Evolutionary conservation across 169 alveolate species (phyloP).

Genomic region (Plasmodium vinckei): DNA sequence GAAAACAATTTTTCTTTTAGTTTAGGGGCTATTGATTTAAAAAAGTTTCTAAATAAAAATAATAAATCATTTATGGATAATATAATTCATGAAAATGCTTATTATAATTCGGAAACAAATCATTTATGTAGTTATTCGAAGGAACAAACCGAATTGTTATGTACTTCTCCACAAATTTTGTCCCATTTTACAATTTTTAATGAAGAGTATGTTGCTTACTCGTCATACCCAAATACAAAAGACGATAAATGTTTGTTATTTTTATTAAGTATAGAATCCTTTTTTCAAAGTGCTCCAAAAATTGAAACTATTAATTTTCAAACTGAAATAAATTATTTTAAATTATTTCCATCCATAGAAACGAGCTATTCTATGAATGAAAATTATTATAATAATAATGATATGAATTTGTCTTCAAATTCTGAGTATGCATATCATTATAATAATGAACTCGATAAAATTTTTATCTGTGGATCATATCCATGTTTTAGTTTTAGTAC

Average conservation of each 20-base stretch:
- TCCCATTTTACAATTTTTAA: constrained; percentile 74
- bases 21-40: constrained; percentile 69
- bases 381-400: constrained; percentile 2
- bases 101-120: constrained; percentile 54
- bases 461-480: constrained; percentile 62
- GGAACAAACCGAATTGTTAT: constrained; percentile 53
- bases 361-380: neutral
- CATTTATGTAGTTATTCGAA: constrained; percentile 70
- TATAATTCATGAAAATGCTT: constrained; percentile 50
- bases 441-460: constrained; percentile 76
- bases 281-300: constrained; percentile 61
- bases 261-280: constrained; percentile 51
- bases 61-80: constrained; percentile 33
- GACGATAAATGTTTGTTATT: constrained; percentile 54
- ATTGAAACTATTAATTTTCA: constrained; percentile 44
- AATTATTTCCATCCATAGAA: constrained; percentile 61
- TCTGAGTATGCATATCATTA: constrained; percentile 52
- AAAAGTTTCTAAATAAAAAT: constrained; percentile 55
- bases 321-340: constrained; percentile 68
- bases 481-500: constrained; percentile 71
- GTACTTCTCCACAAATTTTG: constrained; percentile 64
- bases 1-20: constrained; percentile 77
- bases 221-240: constrained; percentile 63
- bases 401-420: neutral
- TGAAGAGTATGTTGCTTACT: constrained; percentile 72